A percentile compares a stretch with the other conserved stretches of the same genome.
Evolutionary conservation across 495 filamentous ascomycete genomes (phyloP).

Genomic region (Penicillium desertorum): DNA sequence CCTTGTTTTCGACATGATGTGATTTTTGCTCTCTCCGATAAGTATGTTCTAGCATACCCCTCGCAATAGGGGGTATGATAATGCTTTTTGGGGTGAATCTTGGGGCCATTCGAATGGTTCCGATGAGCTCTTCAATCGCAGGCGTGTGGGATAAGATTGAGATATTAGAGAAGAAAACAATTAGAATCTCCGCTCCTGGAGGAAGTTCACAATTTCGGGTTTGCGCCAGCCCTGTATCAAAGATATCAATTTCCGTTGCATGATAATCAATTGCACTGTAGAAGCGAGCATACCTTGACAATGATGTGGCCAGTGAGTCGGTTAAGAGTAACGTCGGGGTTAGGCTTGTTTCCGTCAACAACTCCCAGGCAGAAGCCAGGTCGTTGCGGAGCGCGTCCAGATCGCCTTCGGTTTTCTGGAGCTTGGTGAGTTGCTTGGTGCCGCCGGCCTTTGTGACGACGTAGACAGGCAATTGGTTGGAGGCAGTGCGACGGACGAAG

Average conservation of each 20-base stretch:
- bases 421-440: conserved; percentile 68
- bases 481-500: conserved; percentile 68
- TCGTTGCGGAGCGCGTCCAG: conserved; percentile 52
- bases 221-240: conserved; percentile 50
- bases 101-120: conserved; percentile 3
- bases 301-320: conserved; percentile 61
- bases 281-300: conserved; percentile 52
- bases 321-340: conserved; percentile 54
- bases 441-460: conserved; percentile 70
- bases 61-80: conserved; percentile 7
- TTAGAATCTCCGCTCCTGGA: conserved; percentile 51
- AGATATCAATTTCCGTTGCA: conserved; percentile 1
- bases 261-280: conserved; percentile 1
- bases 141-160: conserved; percentile 1
- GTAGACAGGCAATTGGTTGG: conserved; percentile 80
- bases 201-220: conserved; percentile 49
- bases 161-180: conserved; percentile 9
- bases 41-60: conserved; percentile 14
- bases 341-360: conserved; percentile 34
- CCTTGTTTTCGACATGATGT: conserved; percentile 13
- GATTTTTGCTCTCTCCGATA: conserved; percentile 14
- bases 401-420: conserved; percentile 80
- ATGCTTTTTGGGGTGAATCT: conserved; percentile 5
- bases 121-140: conserved; percentile 2
- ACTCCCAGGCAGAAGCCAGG: conserved; percentile 51